Conservation (phyloP, 2,329 filamentous ascomycete species). For the Ascochyta pisi region DNA sequence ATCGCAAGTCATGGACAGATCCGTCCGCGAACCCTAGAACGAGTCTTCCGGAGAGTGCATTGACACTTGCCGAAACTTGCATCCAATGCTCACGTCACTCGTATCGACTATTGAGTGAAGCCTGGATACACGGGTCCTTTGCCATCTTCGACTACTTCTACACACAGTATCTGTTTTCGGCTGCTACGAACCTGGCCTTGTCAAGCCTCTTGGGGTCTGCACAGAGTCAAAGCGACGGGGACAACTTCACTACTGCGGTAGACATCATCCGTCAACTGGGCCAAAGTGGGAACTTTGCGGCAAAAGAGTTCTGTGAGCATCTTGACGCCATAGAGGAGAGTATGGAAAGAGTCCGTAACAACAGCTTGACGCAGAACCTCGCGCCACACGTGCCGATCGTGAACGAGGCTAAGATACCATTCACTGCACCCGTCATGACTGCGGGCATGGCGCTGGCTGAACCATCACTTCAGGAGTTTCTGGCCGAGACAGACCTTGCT, state of each 20-base stretch:
- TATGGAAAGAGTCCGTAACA: conserved; percentile 24
- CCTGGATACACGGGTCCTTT: conserved; percentile 58
- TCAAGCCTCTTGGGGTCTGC: conserved; percentile 49
- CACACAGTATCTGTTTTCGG: conserved; percentile 58
- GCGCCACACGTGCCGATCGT: not conserved
- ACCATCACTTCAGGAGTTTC: conserved; percentile 24
- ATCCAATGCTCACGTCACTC: conserved; percentile 56
- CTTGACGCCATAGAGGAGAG: conserved; percentile 24
- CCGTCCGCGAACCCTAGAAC: conserved; percentile 1
- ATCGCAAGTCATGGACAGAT: conserved; percentile 17
- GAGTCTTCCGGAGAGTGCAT: conserved; percentile 37
- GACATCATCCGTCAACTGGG: conserved; percentile 23
- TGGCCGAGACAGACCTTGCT: conserved; percentile 23
- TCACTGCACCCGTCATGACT: conserved; percentile 14
- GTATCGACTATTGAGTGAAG: conserved; percentile 51
- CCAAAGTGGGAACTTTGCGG: conserved; percentile 23
- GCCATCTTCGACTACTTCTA: conserved; percentile 57
- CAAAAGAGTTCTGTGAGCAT: conserved; percentile 25
- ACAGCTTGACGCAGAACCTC: conserved; percentile 22
- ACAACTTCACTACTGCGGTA: conserved; percentile 24
- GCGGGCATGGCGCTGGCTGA: conserved; percentile 28
- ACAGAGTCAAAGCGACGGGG: conserved; percentile 20
- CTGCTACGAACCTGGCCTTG: conserved; percentile 54
- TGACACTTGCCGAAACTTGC: conserved; percentile 54
- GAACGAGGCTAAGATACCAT: not conserved